These are phyloP conservation scores for Citrus medica DNA, from an alignment of 345 rosid genomes.

Conservation along the genomic window DNA sequence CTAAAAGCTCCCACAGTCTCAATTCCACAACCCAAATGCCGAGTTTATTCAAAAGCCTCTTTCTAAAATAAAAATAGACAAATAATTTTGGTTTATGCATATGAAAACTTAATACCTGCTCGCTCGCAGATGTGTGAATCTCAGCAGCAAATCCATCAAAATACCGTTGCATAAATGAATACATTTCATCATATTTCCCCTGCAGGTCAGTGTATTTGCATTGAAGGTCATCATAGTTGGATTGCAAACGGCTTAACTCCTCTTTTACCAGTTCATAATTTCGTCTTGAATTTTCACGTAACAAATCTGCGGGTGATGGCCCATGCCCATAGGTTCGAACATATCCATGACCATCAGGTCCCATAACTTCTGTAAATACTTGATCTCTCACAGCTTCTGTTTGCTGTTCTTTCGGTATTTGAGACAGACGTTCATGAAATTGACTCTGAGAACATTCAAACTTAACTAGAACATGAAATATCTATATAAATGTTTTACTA, in stretches of 20 bases:
- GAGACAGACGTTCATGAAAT: not conserved
- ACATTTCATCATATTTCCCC: no score
- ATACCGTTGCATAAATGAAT: no score
- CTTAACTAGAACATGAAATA: not conserved
- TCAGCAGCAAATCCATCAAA: no score
- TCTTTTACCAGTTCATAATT: not conserved
- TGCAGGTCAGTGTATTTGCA: no score
- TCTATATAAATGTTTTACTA: not conserved
- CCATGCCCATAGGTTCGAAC: not conserved
- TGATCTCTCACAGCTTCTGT: not conserved
- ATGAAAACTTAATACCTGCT: no score
- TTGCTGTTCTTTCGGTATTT: not conserved
- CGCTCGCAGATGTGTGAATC: no score
- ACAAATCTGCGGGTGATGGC: not conserved
- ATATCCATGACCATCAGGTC: not conserved
- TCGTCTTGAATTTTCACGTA: not conserved
- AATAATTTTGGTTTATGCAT: no score
- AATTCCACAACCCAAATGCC: no score
- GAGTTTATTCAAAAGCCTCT: no score
- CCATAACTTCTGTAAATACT: not conserved
- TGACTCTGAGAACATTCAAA: not conserved
- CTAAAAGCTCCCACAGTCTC: no score
- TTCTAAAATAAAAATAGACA: no score
- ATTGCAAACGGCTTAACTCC: not conserved
- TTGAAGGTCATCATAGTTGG: not conserved